Evolutionary conservation across 305 asterid species (phyloP).

Genomic region (Fraxinus floribunda): DNA sequence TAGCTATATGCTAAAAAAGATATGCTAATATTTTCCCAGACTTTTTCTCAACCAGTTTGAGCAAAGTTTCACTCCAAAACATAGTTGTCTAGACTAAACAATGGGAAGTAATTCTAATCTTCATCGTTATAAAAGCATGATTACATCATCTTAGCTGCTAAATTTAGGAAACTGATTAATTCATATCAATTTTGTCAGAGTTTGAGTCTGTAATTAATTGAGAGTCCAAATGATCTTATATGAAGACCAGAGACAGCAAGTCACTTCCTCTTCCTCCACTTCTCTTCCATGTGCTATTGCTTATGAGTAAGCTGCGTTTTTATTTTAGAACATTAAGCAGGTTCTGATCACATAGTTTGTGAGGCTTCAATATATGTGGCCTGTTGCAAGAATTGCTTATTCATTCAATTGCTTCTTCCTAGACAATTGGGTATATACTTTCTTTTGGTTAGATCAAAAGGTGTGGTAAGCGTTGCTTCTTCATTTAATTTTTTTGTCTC

Average conservation of each 20-base stretch:
- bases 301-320: not conserved
- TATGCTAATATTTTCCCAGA: not conserved
- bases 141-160: not conserved
- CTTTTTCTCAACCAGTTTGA: not conserved
- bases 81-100: not conserved
- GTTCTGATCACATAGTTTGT: constrained; percentile 6
- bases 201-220: not conserved
- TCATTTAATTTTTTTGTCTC: not conserved
- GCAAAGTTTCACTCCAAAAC: not conserved
- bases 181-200: not conserved
- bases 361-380: not conserved
- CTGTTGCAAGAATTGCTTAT: not conserved
- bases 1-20: not conserved
- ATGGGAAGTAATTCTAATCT: not conserved
- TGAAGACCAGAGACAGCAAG: not conserved
- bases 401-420: not conserved
- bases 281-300: not conserved
- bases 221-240: not conserved
- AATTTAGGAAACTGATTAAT: not conserved
- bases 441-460: not conserved
- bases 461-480: not conserved
- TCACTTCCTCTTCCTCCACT: not conserved
- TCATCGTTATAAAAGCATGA: not conserved
- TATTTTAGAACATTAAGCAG: not conserved
- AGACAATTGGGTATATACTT: not conserved